Percentiles rank a stretch among this genome's conserved stretches.
Evolutionary conservation across 176 grass and related monocot genomes (phyloP).

Genomic region (Oryza glaberrima): DNA sequence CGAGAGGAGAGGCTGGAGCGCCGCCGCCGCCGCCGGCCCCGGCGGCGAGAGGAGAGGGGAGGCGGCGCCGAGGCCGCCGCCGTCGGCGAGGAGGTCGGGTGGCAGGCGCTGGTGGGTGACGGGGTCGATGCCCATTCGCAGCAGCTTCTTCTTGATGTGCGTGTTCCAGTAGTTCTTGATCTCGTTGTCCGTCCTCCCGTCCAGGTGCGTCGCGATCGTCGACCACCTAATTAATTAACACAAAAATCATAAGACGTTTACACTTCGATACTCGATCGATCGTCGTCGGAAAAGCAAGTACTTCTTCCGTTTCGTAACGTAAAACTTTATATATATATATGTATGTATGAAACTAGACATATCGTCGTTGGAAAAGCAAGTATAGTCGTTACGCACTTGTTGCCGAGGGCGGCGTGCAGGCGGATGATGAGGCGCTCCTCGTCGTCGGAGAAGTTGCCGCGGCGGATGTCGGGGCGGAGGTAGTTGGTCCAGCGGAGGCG

Average conservation of each 20-base stretch:
- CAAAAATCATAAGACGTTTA: neutral
- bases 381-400: slow-evolving; percentile 47
- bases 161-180: slow-evolving; percentile 84
- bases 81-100: neutral
- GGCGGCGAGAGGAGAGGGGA: neutral
- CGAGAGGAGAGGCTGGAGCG: slow-evolving; percentile 28
- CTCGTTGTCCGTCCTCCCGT: slow-evolving; percentile 72
- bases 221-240: slow-evolving; percentile 64
- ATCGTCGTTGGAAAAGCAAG: neutral
- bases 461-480: slow-evolving; percentile 86
- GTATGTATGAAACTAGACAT: too few relatives aligned
- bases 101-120: slow-evolving; percentile 60
- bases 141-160: slow-evolving; percentile 74
- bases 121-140: slow-evolving; percentile 63
- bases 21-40: too few relatives aligned
- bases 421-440: slow-evolving; percentile 74
- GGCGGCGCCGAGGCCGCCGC: neutral
- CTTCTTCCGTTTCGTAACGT: too few relatives aligned
- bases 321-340: too few relatives aligned
- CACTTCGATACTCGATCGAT: neutral
- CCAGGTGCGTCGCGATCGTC: slow-evolving; percentile 63
- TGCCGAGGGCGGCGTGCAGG: slow-evolving; percentile 68
- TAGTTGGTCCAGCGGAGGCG: slow-evolving; percentile 94
- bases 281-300: neutral
- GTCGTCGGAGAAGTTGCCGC: slow-evolving; percentile 69